Evolutionary conservation across 768 basidiomycete genomes (phyloP).

Genomic region (Mycena alexandri): DNA sequence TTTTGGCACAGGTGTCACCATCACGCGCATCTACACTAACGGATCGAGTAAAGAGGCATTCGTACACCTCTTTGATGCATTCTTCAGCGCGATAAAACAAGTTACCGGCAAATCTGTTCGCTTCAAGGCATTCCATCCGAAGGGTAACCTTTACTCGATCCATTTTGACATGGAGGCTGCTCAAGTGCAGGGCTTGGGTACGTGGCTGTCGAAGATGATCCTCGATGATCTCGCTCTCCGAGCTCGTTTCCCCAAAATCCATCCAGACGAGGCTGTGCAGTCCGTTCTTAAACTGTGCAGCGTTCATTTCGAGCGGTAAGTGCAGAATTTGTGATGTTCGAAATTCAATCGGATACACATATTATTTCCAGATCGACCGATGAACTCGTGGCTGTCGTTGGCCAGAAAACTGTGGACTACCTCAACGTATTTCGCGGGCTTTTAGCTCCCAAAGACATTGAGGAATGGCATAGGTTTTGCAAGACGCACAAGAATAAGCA

Average conservation of each 20-base stretch:
- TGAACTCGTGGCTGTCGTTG: background rate
- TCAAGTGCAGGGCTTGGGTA: constrained; percentile 2
- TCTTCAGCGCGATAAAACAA: constrained; percentile 4
- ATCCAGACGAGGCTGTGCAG: constrained; percentile 11
- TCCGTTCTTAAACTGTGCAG: constrained; percentile 3
- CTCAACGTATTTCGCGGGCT: background rate
- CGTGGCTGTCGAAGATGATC: constrained; percentile 1
- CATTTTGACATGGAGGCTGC: constrained; percentile 17
- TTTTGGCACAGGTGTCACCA: background rate
- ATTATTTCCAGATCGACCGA: background rate
- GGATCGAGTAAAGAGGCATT: background rate
- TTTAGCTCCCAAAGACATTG: background rate
- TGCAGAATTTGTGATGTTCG: no score
- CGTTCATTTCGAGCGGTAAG: constrained; percentile 4
- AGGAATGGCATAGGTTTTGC: background rate
- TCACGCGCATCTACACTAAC: constrained; percentile 9
- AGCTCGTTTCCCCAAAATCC: background rate
- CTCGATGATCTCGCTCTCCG: constrained; percentile 6
- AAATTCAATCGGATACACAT: no score
- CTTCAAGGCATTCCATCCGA: constrained; percentile 12
- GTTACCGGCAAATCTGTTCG: constrained; percentile 5
- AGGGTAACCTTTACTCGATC: constrained; percentile 16
- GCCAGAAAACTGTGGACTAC: background rate
- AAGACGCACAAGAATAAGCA: background rate
- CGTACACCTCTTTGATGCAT: constrained; percentile 7